Base-by-base conservation (phyloP, 345 rosid genomes). In the Eutrema heterophyllum region DNA sequence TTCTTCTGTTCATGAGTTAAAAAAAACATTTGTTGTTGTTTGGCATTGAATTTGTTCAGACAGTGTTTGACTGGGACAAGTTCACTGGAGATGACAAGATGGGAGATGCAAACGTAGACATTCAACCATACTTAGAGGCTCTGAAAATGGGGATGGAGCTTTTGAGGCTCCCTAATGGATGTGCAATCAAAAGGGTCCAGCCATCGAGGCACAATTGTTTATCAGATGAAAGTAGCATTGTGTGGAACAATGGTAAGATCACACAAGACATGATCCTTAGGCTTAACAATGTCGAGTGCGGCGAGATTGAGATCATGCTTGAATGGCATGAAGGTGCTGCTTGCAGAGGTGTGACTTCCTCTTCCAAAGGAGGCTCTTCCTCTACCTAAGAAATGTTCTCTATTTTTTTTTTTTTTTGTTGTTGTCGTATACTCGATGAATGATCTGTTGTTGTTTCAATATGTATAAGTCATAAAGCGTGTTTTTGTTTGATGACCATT, bases 81-180 rank as follows among this genome's bases (percentile, higher is more conserved):
- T 70, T 92, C 30, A 81, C 86, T 0, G 81, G 72, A 27, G 99
- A 95, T 52, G 99, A 95, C 80, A 75, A 78, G 39, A 87, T 92
- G 98, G 98, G 98, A 56, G 89, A 90, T 15, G 97, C 96, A 18
- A 86, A 85, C 53, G 64, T 95, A n/a, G 93, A 85, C 64, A 70
- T 92, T 18, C 74, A 72, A 64, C 78, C 91, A 0, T 95, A 80
- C 33, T n/a, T 88, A 9, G 91, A 84, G 29, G 82, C 92, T 44
- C 41, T 84, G 14, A 75, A 59, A 72, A 84, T 83, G 92, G 76
- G 83, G 5, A 78, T 78, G 78, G 81, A 78, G 52, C 67, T 89
- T 65, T 33, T 55, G 16, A 80, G 80, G 18, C 75, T 95, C 0
- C 90, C 93, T 30, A 82, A 64, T 26, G 95, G 91, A 2, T 84